Percentiles rank a stretch among this genome's conserved stretches.
These are phyloP conservation scores for Microthlaspi erraticum DNA, from an alignment of 345 rosid species.

Conservation along the genomic window DNA sequence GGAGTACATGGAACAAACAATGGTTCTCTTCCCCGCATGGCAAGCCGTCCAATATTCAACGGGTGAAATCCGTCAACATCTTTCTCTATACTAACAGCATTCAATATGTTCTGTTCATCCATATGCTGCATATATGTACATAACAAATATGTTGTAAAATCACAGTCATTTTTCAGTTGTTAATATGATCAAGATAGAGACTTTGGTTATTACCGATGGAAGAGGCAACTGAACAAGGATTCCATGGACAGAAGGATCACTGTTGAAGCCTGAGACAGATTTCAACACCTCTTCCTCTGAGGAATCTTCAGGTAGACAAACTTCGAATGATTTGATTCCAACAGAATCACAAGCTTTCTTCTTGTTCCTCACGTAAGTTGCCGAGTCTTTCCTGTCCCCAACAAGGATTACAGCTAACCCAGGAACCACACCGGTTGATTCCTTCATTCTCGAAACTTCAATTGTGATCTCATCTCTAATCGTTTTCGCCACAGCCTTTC, in stretches of 20 bases:
- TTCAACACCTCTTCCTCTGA: conserved; percentile 71
- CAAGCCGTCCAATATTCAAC: conserved; percentile 78
- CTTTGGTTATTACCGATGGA: conserved; percentile 54
- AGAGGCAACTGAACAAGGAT: conserved; percentile 91
- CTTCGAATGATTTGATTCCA: conserved; percentile 80
- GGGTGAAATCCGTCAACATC: conserved; percentile 97
- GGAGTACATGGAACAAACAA: conserved; percentile 87
- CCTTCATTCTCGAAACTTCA: conserved; percentile 82
- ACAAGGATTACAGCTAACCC: conserved; percentile 87
- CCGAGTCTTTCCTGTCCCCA: conserved; percentile 84
- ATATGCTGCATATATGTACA: conserved; percentile 60
- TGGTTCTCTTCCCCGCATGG: conserved; percentile 89
- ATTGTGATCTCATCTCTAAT: conserved; percentile 69
- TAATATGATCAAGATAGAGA: neutral
- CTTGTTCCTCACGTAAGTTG: conserved; percentile 83
- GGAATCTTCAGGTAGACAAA: conserved; percentile 58
- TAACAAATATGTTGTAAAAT: neutral
- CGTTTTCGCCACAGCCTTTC: conserved; percentile 70
- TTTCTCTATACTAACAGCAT: conserved; percentile 77
- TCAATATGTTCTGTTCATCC: conserved; percentile 73
- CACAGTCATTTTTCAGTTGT: neutral
- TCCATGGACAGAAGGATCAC: conserved; percentile 79
- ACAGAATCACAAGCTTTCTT: conserved; percentile 83
- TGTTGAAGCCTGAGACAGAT: conserved; percentile 62
- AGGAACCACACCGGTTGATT: conserved; percentile 67